A percentile compares a stretch with the other conserved stretches of the same genome.
Conservation (phyloP, 352 stramenopile species). For the Pythium apleroticum region DNA sequence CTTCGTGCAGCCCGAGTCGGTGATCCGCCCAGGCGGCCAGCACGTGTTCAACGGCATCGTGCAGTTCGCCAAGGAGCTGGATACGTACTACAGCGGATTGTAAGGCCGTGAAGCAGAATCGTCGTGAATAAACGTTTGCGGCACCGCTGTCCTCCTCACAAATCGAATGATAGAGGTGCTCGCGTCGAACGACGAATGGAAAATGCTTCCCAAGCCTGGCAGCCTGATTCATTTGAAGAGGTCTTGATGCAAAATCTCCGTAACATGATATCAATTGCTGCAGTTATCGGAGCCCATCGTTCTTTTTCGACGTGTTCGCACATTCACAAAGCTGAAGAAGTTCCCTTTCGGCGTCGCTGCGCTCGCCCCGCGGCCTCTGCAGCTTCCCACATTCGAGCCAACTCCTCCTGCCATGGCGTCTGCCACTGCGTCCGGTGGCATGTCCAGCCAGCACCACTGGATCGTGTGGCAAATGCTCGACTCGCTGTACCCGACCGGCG, state of each 20-base stretch:
- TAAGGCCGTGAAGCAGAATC: background rate
- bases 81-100: conserved; percentile 26
- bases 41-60: conserved; percentile 5
- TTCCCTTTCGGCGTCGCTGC: no score
- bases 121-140: no score
- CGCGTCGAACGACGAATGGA: no score
- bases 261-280: background rate
- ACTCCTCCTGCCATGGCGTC: background rate
- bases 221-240: no score
- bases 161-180: no score
- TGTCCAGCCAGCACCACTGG: conserved; percentile 34
- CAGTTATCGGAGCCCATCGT: background rate
- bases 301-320: background rate
- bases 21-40: conserved; percentile 4
- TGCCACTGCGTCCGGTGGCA: background rate
- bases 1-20: conserved; percentile 4
- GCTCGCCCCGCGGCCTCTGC: no score
- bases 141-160: no score
- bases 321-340: background rate
- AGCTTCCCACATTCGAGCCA: background rate
- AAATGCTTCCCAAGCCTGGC: no score
- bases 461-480: conserved; percentile 80
- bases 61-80: conserved; percentile 27
- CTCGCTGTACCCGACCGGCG: conserved; percentile 79
- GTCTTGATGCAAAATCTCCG: no score